phyloP scores from a whole-genome alignment of 2,329 filamentous ascomycete species.

The Aulographum hederae region DNA sequence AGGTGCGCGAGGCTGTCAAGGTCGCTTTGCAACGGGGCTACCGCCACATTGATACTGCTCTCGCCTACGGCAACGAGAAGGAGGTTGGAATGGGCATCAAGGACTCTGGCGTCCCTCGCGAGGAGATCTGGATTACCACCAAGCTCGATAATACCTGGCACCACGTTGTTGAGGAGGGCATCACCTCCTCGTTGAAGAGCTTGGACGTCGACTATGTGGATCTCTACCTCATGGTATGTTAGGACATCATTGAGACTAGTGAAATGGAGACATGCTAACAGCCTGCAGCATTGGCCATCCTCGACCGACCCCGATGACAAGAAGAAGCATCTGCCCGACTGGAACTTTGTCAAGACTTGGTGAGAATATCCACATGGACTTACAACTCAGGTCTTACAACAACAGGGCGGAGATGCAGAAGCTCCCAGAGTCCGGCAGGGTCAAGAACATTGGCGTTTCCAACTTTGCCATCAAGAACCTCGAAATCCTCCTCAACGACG shows the following conservation, averaged over 20 bases:
- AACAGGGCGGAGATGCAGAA: slow-evolving; percentile 48
- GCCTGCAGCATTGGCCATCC: slow-evolving; percentile 37
- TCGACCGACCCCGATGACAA: slow-evolving; percentile 42
- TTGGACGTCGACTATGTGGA: slow-evolving; percentile 50
- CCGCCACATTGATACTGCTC: slow-evolving; percentile 59
- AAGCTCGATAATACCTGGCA: slow-evolving; percentile 74
- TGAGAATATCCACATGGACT: slow-evolving; percentile 6
- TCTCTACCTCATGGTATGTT: slow-evolving; percentile 40
- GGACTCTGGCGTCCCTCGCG: slow-evolving; percentile 43
- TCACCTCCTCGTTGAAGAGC: slow-evolving; percentile 41
- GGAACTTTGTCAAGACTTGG: slow-evolving; percentile 71
- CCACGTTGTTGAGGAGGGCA: slow-evolving; percentile 44
- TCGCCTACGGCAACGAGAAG: slow-evolving; percentile 61
- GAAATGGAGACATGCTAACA: not conserved
- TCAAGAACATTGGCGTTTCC: slow-evolving; percentile 66
- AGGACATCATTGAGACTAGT: slow-evolving; percentile 1
- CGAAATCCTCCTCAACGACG: slow-evolving; percentile 51
- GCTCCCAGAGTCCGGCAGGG: slow-evolving; percentile 49
- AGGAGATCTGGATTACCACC: slow-evolving; percentile 58
- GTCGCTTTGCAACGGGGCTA: slow-evolving; percentile 58
- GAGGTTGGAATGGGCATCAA: slow-evolving; percentile 58
- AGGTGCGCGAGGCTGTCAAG: slow-evolving; percentile 55
- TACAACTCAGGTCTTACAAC: not conserved
- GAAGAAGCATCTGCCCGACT: slow-evolving; percentile 55
- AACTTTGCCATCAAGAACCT: slow-evolving; percentile 73